phyloP scores from a whole-genome alignment of 345 rosid species.

The Euclidium syriacum region DNA sequence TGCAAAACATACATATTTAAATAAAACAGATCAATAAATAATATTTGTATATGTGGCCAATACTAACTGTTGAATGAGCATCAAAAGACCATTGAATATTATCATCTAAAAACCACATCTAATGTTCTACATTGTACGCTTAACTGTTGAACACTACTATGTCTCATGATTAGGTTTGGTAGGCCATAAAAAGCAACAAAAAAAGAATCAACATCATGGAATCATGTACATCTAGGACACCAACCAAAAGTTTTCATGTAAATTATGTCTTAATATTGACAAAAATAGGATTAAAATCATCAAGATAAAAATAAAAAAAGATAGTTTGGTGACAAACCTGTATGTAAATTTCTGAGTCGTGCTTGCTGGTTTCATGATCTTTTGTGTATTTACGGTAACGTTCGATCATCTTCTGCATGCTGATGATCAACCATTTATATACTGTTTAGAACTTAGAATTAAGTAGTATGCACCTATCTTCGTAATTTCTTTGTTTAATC shows the following conservation, averaged over 20 bases:
- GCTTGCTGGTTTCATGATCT: conserved; percentile 23
- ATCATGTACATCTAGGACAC: conserved; percentile 9
- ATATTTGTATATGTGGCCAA: background rate
- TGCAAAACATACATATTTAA: background rate
- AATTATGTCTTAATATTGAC: background rate
- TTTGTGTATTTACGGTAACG: conserved; percentile 38
- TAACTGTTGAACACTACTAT: background rate
- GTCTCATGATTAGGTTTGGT: background rate
- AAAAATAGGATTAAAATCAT: background rate
- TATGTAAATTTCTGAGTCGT: conserved; percentile 23
- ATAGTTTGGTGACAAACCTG: conserved; percentile 33
- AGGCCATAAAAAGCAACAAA: background rate
- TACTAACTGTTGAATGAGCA: background rate
- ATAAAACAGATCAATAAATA: background rate
- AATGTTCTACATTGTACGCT: background rate
- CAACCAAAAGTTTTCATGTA: background rate
- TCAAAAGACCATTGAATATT: background rate
- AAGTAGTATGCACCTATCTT: background rate
- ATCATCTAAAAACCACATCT: background rate
- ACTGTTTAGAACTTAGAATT: background rate
- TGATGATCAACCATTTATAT: conserved; percentile 22
- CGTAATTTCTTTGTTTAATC: background rate
- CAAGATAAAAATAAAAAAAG: background rate
- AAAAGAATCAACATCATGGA: background rate
- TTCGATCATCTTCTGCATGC: conserved; percentile 47